phyloP scores from a whole-genome alignment of 768 basidiomycete species.

The Leucogyrophana mollusca region DNA sequence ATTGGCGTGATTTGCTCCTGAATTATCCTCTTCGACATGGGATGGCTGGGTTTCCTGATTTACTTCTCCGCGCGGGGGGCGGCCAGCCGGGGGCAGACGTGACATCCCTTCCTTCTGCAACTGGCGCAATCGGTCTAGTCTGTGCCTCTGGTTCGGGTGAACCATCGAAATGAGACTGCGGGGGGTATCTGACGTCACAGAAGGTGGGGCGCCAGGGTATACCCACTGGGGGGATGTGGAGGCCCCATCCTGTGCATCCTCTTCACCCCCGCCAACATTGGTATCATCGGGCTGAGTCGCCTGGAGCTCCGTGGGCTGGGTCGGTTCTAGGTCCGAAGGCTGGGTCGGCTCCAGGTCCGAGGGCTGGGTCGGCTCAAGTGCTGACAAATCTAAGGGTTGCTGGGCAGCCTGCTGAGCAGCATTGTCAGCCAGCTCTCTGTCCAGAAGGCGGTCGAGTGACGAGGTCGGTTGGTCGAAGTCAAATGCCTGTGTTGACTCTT shows the following conservation, averaged over 20 bases:
- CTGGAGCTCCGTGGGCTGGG: constrained; percentile 5
- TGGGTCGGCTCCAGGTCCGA: constrained; percentile 8
- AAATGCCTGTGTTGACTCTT: constrained; percentile 28
- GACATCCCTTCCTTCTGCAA: constrained; percentile 13
- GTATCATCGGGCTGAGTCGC: constrained; percentile 2
- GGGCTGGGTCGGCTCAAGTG: constrained; percentile 11
- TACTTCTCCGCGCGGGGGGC: too few species aligned
- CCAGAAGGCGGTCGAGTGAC: constrained; percentile 38
- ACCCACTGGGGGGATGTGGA: constrained; percentile 21
- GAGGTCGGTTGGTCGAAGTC: constrained; percentile 39
- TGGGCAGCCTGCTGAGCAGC: constrained; percentile 18
- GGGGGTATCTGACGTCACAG: constrained; percentile 23
- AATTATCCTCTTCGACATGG: neutral
- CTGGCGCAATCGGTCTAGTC: constrained; percentile 23
- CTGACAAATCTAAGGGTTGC: constrained; percentile 9
- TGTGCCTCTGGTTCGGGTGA: constrained; percentile 31
- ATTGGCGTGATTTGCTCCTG: neutral
- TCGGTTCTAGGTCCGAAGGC: constrained; percentile 6
- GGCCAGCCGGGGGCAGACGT: too few species aligned
- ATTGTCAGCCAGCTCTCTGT: constrained; percentile 26
- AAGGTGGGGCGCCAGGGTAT: constrained; percentile 12
- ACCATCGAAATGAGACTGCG: constrained; percentile 32
- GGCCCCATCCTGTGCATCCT: neutral
- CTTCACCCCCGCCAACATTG: constrained; percentile 1
- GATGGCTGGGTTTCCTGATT: constrained; percentile 16